A percentile compares a stretch with the other conserved stretches of the same genome.
phyloP scores from a whole-genome alignment of 176 grass and related monocot species.

The Lolium rigidum region DNA sequence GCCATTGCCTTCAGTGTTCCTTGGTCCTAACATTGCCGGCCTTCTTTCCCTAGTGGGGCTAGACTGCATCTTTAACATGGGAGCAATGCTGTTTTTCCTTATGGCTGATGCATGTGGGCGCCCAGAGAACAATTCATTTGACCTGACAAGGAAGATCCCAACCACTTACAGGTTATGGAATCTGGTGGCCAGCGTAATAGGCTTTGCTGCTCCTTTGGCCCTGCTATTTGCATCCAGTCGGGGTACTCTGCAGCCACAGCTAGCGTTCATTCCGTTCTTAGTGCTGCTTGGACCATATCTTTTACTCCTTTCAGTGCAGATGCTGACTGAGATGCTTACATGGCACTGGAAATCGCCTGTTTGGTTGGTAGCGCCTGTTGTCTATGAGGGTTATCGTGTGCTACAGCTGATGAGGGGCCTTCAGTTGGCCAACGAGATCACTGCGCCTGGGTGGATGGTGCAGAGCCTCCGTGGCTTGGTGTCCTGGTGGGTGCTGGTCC shows the following conservation, averaged over 20 bases:
- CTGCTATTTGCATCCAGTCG: conserved; percentile 56
- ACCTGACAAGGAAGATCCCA: conserved; percentile 56
- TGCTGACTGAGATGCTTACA: conserved; percentile 85
- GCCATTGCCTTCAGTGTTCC: conserved; percentile 78
- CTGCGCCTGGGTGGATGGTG: conserved; percentile 82
- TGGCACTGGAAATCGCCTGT: conserved; percentile 95
- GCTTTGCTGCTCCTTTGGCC: conserved; percentile 65
- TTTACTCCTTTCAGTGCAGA: conserved; percentile 75
- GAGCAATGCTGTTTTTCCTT: conserved; percentile 90
- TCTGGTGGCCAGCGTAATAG: conserved; percentile 56
- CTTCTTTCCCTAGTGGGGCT: conserved; percentile 82
- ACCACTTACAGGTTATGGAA: conserved; percentile 76
- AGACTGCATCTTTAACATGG: conserved; percentile 94
- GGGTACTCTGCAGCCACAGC: conserved; percentile 65
- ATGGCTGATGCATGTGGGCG: conserved; percentile 87
- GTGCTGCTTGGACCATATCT: conserved; percentile 86
- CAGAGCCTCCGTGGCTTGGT: conserved; percentile 80
- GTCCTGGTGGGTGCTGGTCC: conserved; percentile 94
- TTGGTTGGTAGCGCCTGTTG: conserved; percentile 85
- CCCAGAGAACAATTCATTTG: conserved; percentile 46
- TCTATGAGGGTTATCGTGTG: conserved; percentile 86
- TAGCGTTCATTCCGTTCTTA: conserved; percentile 67
- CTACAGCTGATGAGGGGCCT: conserved; percentile 94
- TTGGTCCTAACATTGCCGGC: conserved; percentile 74
- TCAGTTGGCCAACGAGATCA: conserved; percentile 69